Conservation (phyloP, 2,329 filamentous ascomycete genomes). For the Teratosphaeria epicoccoides region DNA sequence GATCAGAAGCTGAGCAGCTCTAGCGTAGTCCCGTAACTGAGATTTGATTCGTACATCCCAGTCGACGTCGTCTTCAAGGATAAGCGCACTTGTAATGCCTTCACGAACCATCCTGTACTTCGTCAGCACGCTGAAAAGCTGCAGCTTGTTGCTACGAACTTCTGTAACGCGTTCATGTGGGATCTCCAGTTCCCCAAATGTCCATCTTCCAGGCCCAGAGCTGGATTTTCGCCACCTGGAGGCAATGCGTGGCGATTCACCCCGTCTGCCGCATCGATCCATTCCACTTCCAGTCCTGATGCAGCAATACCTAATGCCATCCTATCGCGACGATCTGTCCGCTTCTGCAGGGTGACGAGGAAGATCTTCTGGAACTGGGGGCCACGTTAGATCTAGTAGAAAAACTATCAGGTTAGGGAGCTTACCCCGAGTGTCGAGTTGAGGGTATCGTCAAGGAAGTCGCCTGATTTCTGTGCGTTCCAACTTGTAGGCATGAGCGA, state of each 20-base stretch:
- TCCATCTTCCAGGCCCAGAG: slow-evolving; percentile 19
- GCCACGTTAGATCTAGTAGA: background rate
- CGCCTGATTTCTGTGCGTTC: background rate
- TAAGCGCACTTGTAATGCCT: slow-evolving; percentile 30
- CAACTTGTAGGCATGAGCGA: background rate
- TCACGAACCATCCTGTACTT: slow-evolving; percentile 25
- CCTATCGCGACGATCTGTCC: slow-evolving; percentile 43
- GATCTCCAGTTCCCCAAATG: slow-evolving; percentile 15
- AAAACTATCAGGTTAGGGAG: background rate
- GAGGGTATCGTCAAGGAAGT: background rate
- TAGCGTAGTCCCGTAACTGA: slow-evolving; percentile 28
- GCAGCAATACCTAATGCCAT: slow-evolving; percentile 39
- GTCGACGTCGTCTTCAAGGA: slow-evolving; percentile 37
- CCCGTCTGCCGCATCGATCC: slow-evolving; percentile 37
- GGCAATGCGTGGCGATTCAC: slow-evolving; percentile 22
- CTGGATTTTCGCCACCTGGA: slow-evolving; percentile 14
- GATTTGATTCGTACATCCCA: slow-evolving; percentile 35
- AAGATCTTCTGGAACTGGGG: slow-evolving; percentile 42
- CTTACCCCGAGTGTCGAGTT: background rate
- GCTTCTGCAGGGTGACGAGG: slow-evolving; percentile 41
- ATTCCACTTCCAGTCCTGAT: slow-evolving; percentile 36
- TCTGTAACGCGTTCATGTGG: slow-evolving; percentile 18
- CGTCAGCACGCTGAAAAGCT: slow-evolving; percentile 14
- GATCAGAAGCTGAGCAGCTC: slow-evolving; percentile 29
- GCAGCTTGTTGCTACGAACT: slow-evolving; percentile 6